Percentiles rank a stretch among this genome's conserved stretches.
Evolutionary conservation across 2,329 filamentous ascomycete genomes (phyloP).

Genomic region (Kalmusia sp.): DNA sequence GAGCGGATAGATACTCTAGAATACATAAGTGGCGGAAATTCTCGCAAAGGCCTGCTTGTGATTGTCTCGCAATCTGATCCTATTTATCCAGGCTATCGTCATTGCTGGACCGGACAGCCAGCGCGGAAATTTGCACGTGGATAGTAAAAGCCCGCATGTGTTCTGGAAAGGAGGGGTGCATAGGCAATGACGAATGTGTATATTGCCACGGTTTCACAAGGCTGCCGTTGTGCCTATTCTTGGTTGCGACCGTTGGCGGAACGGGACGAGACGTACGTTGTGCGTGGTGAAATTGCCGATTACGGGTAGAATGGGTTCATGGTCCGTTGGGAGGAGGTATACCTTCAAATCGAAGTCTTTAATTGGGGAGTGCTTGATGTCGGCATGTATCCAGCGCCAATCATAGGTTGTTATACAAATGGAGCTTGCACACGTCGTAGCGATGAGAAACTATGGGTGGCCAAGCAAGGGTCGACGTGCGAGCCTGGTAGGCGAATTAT

Average conservation of each 20-base stretch:
- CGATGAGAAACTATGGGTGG: too few relatives aligned
- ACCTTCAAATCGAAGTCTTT: too few relatives aligned
- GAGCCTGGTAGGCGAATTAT: too few relatives aligned
- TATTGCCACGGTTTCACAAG: neutral
- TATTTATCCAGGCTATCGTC: neutral
- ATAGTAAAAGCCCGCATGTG: neutral
- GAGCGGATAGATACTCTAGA: too few relatives aligned
- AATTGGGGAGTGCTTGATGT: too few relatives aligned
- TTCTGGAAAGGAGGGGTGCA: neutral
- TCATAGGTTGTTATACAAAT: too few relatives aligned
- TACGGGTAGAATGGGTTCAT: neutral
- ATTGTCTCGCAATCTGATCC: neutral
- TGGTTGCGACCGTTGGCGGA: neutral
- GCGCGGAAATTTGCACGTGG: neutral
- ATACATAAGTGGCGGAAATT: conserved; percentile 1
- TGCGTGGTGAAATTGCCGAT: neutral
- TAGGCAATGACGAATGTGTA: neutral
- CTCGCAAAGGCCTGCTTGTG: neutral
- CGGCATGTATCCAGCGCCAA: too few relatives aligned
- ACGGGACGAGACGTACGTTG: neutral
- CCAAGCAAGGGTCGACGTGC: too few relatives aligned
- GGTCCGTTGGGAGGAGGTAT: neutral
- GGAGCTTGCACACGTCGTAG: too few relatives aligned
- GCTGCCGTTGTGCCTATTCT: neutral
- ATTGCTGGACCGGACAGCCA: neutral